Evolutionary conservation across 495 filamentous ascomycete genomes (phyloP).

Genomic region (Neurospora hispaniola): DNA sequence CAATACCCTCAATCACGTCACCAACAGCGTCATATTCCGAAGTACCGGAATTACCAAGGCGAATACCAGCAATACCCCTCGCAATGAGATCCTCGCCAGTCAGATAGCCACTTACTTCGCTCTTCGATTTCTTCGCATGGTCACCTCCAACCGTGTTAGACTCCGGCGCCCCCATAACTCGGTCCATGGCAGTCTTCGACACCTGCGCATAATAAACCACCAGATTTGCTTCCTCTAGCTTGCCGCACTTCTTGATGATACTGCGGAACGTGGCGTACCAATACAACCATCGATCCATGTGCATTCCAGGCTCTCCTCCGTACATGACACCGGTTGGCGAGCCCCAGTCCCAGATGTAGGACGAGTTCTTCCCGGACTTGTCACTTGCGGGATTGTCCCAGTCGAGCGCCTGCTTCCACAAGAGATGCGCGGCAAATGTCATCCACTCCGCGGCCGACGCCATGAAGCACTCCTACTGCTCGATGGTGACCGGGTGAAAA

Average conservation of each 20-base stretch:
- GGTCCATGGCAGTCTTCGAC: neutral
- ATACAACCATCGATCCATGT: neutral
- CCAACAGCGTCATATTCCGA: neutral
- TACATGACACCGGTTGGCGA: neutral
- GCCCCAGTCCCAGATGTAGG: neutral
- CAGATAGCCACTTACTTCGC: neutral
- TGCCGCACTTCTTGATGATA: neutral
- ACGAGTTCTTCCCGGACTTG: neutral
- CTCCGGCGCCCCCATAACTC: neutral
- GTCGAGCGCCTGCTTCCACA: neutral
- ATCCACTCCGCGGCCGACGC: conserved; percentile 1
- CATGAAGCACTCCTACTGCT: neutral
- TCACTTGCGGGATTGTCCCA: neutral
- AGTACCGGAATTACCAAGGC: neutral
- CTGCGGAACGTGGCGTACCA: neutral
- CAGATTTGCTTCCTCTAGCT: neutral
- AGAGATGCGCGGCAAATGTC: neutral
- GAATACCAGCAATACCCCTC: neutral
- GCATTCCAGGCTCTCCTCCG: neutral
- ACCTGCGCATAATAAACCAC: neutral
- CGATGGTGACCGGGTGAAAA: conserved; percentile 2
- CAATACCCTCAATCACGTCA: neutral
- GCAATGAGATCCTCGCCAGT: neutral
- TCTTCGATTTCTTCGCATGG: neutral
- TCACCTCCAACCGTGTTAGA: neutral